A percentile compares a stretch with the other conserved stretches of the same genome.
These are phyloP conservation scores for Paracoccidioides lutzii DNA, from an alignment of 2,329 filamentous ascomycete genomes.

Conservation along the genomic window DNA sequence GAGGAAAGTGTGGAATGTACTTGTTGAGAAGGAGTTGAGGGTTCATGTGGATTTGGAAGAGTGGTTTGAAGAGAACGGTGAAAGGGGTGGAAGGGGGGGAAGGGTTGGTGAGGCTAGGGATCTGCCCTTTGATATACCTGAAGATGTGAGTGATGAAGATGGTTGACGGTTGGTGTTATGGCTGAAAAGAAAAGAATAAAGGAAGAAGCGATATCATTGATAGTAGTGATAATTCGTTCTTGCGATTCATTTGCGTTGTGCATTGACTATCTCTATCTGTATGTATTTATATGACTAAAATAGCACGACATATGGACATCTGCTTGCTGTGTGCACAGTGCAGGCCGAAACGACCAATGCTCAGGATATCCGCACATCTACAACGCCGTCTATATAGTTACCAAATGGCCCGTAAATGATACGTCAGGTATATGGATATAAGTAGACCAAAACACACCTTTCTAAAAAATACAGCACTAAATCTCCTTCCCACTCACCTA, in stretches of 20 bases:
- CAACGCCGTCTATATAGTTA: neutral
- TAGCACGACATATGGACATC: neutral
- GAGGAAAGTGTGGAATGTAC: slow-evolving; percentile 41
- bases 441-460: neutral
- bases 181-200: neutral
- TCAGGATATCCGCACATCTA: neutral
- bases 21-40: slow-evolving; percentile 50
- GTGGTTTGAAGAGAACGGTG: slow-evolving; percentile 23
- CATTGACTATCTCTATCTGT: neutral
- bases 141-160: slow-evolving; percentile 20
- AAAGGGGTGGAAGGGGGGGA: slow-evolving; percentile 12
- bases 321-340: no score
- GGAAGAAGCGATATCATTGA: neutral
- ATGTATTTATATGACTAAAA: neutral
- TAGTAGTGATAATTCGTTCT: neutral
- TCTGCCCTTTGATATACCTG: slow-evolving; percentile 18
- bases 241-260: neutral
- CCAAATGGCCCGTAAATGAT: neutral
- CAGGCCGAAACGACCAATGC: neutral
- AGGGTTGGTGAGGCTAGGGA: slow-evolving; percentile 1
- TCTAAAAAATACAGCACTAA: neutral
- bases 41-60: slow-evolving; percentile 44
- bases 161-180: slow-evolving; percentile 1
- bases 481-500: neutral
- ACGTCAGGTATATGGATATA: neutral